Evolutionary conservation across 306 rosid species (phyloP).

Genomic region (Benincasa hispida): DNA sequence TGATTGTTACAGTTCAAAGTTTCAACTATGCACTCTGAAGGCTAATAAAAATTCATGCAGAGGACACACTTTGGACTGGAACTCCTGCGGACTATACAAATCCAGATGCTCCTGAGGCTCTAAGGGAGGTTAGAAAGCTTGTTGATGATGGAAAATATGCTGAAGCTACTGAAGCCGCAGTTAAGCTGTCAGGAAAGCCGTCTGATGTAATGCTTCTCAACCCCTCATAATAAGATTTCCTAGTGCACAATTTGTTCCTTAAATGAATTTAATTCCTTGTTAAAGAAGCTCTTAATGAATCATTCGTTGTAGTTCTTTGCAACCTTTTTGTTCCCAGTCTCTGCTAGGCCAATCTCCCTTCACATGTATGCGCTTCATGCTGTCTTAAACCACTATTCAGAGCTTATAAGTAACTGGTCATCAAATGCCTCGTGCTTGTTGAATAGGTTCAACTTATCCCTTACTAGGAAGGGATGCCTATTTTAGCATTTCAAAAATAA

Average conservation of each 20-base stretch:
- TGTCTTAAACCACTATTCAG: neutral
- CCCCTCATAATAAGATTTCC: neutral
- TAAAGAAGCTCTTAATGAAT: neutral
- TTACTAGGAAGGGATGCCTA: neutral
- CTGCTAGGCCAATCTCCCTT: neutral
- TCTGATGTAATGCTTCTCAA: conserved; percentile 34
- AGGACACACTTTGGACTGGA: conserved; percentile 96
- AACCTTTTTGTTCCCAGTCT: neutral
- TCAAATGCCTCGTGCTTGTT: neutral
- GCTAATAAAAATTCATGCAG: conserved; percentile 19
- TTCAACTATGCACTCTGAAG: neutral
- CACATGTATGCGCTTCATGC: neutral
- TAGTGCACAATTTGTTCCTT: neutral
- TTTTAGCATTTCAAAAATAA: neutral
- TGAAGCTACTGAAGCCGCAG: conserved; percentile 69
- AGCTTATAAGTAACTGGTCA: neutral
- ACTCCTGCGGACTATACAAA: conserved; percentile 62
- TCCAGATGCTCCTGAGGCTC: conserved; percentile 51
- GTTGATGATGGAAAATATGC: conserved; percentile 52
- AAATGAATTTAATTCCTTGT: neutral
- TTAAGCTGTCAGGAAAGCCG: conserved; percentile 49
- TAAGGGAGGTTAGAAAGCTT: conserved; percentile 63
- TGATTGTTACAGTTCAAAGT: neutral
- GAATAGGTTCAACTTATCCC: neutral
- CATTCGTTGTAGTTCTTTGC: neutral